phyloP scores from a whole-genome alignment of 2,329 filamentous ascomycete genomes.

The Esteya vermicola region DNA sequence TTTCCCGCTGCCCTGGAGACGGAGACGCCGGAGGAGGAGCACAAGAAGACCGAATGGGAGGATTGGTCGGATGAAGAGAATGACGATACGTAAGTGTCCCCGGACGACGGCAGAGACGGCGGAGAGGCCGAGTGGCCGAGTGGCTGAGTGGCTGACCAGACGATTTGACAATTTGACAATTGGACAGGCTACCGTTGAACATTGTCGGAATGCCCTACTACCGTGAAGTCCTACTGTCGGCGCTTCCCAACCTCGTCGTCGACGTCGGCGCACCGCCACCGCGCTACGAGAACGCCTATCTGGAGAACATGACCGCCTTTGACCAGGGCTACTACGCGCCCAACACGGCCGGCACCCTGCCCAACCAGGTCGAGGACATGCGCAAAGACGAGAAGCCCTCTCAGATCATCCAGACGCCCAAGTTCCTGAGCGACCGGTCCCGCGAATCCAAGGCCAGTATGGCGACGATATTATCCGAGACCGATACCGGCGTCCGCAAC shows the following conservation, averaged over 20 bases:
- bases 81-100: constrained; percentile 7
- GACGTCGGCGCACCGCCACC: constrained; percentile 73
- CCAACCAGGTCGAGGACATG: constrained; percentile 76
- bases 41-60: constrained; percentile 10
- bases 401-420: constrained; percentile 60
- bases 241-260: constrained; percentile 73
- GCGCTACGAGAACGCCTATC: constrained; percentile 57
- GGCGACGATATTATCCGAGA: no score
- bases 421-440: constrained; percentile 89
- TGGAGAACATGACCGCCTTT: constrained; percentile 52
- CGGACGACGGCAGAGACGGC: not conserved
- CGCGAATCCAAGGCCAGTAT: constrained; percentile 42
- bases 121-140: no score
- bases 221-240: constrained; percentile 71
- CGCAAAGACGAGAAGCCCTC: constrained; percentile 43
- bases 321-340: constrained; percentile 69
- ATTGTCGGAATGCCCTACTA: constrained; percentile 88
- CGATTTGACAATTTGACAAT: constrained; percentile 6
- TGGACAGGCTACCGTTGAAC: constrained; percentile 56
- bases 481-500: constrained; percentile 50
- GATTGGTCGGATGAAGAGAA: constrained; percentile 11
- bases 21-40: constrained; percentile 44
- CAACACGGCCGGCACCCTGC: constrained; percentile 56
- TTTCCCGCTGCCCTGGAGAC: constrained; percentile 66
- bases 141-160: not conserved